Evolutionary conservation across 495 filamentous ascomycete species (phyloP), one percentile per base, ranked within the genome.

Genomic region (Annulohypoxylon maeteangense): DNA sequence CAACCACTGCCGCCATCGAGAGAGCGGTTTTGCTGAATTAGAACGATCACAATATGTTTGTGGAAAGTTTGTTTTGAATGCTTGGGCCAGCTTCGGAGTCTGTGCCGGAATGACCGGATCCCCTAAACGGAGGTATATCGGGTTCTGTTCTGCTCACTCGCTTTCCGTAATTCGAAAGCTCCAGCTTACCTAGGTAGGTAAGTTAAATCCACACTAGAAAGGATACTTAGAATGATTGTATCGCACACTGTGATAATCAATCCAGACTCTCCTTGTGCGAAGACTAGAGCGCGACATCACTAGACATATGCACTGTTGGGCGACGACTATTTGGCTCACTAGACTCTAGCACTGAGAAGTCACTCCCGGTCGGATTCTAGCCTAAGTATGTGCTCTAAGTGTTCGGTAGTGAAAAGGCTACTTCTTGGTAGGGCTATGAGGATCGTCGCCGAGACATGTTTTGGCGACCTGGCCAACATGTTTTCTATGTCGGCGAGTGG

Each of bases 371-470:
- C n/a, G 38, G 16, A 48, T n/a, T 56, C 38, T 7, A 32, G 27
- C 23, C 23, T 5, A 48, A 34, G 42, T 31, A 34, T n/a, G n/a
- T n/a, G n/a, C 45, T 20, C 38, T 25, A 10, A 18, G 6, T 18
- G 12, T 12, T 40, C 11, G 40, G n/a, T 25, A 40, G 36, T 22
- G 36, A 23, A 51, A 36, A 22, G 56, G 20, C 31, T 36, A 4
- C 14, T 62, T 31, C 34, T 48, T 18, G 18, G 68, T 40, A 66
- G 22, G 16, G 20, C 2, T 51, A 31, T 54, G 25, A 59, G 32
- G 14, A 18, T 61, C 53, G 40, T 18, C 34, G 58, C 31, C 25
- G 54, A 44, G 36, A 45, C 47, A 18, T 56, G 48, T 55, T 18
- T 31, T 32, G 22, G 57, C 20, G 45, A 50, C 50, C 47, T 45